Evolutionary conservation across 1,139 yeast species (phyloP).

Genomic region (Yamadazyma sp.): DNA sequence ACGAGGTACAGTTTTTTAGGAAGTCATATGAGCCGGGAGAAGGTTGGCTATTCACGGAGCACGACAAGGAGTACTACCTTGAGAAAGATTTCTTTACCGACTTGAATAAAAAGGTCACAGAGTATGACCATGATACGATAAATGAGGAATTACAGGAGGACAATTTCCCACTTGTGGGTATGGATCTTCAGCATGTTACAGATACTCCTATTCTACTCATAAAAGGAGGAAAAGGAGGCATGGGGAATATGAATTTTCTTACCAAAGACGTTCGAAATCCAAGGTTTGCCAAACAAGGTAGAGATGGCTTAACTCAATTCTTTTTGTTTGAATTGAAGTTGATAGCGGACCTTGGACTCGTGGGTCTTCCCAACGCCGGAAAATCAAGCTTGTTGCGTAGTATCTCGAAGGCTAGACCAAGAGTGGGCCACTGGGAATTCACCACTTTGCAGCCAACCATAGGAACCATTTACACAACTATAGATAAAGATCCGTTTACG

Average conservation of each 20-base stretch:
- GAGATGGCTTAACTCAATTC: constrained; percentile 63
- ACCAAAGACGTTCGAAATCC: constrained; percentile 87
- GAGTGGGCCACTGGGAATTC: constrained; percentile 96
- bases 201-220: constrained; percentile 66
- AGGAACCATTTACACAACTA: constrained; percentile 75
- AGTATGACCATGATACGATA: constrained; percentile 61
- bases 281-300: constrained; percentile 77
- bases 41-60: constrained; percentile 86
- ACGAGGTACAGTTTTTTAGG: constrained; percentile 58
- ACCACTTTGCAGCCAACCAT: constrained; percentile 91
- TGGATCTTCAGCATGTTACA: constrained; percentile 70
- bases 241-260: constrained; percentile 94
- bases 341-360: constrained; percentile 89
- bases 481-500: constrained; percentile 74
- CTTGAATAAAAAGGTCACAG: constrained; percentile 60
- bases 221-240: constrained; percentile 89
- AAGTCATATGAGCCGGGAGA: constrained; percentile 61
- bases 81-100: constrained; percentile 64
- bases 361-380: constrained; percentile 96
- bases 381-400: constrained; percentile 85
- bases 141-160: constrained; percentile 65
- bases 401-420: constrained; percentile 86
- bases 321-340: constrained; percentile 82
- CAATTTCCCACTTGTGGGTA: constrained; percentile 72
- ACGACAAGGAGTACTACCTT: constrained; percentile 66